Conservation (phyloP, 805 yeast species). For the Saturnispora hagleri region DNA sequence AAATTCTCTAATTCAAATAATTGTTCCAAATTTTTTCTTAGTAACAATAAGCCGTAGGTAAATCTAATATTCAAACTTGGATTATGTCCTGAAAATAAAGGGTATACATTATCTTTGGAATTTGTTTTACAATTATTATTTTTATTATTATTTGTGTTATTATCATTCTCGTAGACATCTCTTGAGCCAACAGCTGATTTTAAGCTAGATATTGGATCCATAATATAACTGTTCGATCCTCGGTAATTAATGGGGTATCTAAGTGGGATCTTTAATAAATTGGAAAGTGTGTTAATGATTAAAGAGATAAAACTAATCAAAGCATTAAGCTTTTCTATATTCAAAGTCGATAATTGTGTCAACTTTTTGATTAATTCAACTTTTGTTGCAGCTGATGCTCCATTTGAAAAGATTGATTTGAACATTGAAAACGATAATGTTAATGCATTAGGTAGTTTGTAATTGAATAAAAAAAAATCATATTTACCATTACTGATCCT, state of each 20-base stretch:
- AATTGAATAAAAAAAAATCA: slow-evolving; percentile 24
- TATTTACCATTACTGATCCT: not conserved
- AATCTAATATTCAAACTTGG: slow-evolving; percentile 30
- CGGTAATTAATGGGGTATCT: slow-evolving; percentile 40
- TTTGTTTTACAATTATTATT: not conserved
- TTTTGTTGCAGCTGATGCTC: slow-evolving; percentile 4
- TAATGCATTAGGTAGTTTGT: slow-evolving; percentile 22
- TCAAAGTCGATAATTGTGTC: slow-evolving; percentile 20
- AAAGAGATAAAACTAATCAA: slow-evolving; percentile 41
- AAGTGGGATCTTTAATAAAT: slow-evolving; percentile 35
- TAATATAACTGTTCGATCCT: slow-evolving; percentile 40
- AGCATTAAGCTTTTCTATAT: slow-evolving; percentile 36
- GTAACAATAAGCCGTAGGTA: slow-evolving; percentile 39
- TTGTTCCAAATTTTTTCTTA: slow-evolving; percentile 41
- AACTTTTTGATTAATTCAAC: slow-evolving; percentile 11
- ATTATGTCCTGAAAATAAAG: slow-evolving; percentile 41
- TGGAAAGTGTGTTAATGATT: slow-evolving; percentile 31
- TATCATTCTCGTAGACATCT: not conserved
- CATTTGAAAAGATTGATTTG: slow-evolving; percentile 3
- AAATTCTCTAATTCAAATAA: slow-evolving; percentile 25
- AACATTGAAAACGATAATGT: slow-evolving; percentile 9
- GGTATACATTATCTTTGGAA: slow-evolving; percentile 31
- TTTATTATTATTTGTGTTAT: not conserved
- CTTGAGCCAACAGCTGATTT: slow-evolving; percentile 1
- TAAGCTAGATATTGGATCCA: slow-evolving; percentile 38